Conservation (phyloP, 2,329 filamentous ascomycete species). For the Nemania sp. region DNA sequence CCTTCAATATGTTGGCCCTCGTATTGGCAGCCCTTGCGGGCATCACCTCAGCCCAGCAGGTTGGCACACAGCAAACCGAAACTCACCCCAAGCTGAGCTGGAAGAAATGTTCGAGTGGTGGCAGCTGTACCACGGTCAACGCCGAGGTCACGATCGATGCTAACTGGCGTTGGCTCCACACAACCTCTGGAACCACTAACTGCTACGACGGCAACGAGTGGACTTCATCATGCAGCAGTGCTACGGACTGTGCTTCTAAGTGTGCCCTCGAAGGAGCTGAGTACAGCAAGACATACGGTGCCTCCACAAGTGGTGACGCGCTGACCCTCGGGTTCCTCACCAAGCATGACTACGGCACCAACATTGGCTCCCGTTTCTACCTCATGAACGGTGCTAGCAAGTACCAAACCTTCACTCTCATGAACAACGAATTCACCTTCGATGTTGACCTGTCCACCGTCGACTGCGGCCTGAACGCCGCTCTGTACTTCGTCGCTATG, state of each 20-base stretch:
- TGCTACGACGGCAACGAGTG: slow-evolving; percentile 62
- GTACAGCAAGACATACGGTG: slow-evolving; percentile 61
- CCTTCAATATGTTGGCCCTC: slow-evolving; percentile 48
- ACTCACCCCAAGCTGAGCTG: slow-evolving; percentile 62
- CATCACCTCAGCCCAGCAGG: slow-evolving; percentile 57
- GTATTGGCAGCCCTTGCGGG: slow-evolving; percentile 54
- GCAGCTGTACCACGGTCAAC: slow-evolving; percentile 58
- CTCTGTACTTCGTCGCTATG: slow-evolving; percentile 70
- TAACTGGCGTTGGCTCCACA: slow-evolving; percentile 67
- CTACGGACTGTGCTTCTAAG: slow-evolving; percentile 57
- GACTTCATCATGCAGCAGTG: slow-evolving; percentile 54
- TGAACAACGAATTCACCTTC: slow-evolving; percentile 72
- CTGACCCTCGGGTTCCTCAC: slow-evolving; percentile 66
- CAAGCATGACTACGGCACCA: slow-evolving; percentile 57
- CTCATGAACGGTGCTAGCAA: slow-evolving; percentile 66
- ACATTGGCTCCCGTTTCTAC: slow-evolving; percentile 65
- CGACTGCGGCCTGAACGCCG: slow-evolving; percentile 72
- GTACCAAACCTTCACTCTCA: slow-evolving; percentile 70
- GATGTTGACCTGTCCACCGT: slow-evolving; percentile 73
- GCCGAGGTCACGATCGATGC: slow-evolving; percentile 63
- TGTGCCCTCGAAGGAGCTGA: slow-evolving; percentile 62
- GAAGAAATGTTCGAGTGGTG: slow-evolving; percentile 59
- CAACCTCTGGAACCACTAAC: slow-evolving; percentile 57
- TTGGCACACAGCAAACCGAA: slow-evolving; percentile 57
- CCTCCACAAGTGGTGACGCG: slow-evolving; percentile 60